phyloP scores from a whole-genome alignment of 2,329 filamentous ascomycete species.

The Talaromyces sp. region DNA sequence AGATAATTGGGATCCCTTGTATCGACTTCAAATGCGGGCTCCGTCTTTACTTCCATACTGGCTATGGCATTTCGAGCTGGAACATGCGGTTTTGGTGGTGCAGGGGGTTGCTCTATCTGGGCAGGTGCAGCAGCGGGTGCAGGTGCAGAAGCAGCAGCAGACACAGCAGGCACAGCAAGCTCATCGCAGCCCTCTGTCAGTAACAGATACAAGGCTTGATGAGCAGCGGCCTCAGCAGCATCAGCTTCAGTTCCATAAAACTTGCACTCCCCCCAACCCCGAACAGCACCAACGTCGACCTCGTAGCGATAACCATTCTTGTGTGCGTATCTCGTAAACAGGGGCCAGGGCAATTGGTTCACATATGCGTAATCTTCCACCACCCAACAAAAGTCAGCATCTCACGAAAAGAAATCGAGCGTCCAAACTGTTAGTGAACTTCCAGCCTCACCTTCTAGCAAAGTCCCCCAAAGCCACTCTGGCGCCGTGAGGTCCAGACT shows the following conservation, averaged over 20 bases:
- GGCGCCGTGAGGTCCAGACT: slow-evolving; percentile 10
- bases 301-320: slow-evolving; percentile 21
- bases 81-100: neutral
- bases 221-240: slow-evolving; percentile 24
- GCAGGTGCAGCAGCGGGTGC: neutral
- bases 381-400: neutral
- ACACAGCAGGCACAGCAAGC: neutral
- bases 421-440: no score
- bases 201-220: slow-evolving; percentile 22
- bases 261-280: slow-evolving; percentile 16
- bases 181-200: slow-evolving; percentile 11
- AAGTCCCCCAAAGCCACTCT: slow-evolving; percentile 23
- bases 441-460: slow-evolving; percentile 25
- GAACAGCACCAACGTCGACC: slow-evolving; percentile 16
- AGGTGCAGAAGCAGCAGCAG: slow-evolving; percentile 7
- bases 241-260: slow-evolving; percentile 17
- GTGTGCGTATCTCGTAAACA: slow-evolving; percentile 20
- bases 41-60: neutral
- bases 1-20: neutral
- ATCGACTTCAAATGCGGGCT: neutral
- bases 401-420: no score
- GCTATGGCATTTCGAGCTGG: neutral
- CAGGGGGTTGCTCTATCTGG: neutral
- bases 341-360: neutral
- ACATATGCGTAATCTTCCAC: neutral